Percentiles rank a stretch among this genome's conserved stretches.
Evolutionary conservation across 2,329 filamentous ascomycete species (phyloP).

Genomic region (Aspergillus pseudonomiae): DNA sequence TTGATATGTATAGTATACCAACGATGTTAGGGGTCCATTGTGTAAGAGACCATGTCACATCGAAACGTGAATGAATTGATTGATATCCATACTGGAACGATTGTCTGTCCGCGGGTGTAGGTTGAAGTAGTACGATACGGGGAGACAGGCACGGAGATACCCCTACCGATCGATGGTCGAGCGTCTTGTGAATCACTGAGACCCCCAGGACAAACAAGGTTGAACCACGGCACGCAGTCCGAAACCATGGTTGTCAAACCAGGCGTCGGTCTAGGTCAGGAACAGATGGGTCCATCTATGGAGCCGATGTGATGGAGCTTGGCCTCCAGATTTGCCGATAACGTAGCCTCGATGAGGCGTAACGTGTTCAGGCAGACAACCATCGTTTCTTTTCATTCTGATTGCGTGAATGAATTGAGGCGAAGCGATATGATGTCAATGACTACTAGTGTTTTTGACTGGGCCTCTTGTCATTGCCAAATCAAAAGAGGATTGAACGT

Average conservation of each 20-base stretch:
- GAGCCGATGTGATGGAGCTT: background rate
- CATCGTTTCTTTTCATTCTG: background rate
- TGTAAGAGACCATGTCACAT: slow-evolving; percentile 6
- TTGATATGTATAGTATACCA: slow-evolving; percentile 10
- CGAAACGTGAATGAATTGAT: slow-evolving; percentile 8
- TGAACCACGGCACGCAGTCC: slow-evolving; percentile 13
- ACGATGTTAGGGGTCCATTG: background rate
- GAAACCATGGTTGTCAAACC: slow-evolving; percentile 3
- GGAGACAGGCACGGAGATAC: background rate
- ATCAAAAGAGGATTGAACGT: background rate
- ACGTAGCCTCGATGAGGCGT: background rate
- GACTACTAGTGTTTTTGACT: background rate
- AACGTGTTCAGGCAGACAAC: background rate
- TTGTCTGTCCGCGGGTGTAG: background rate
- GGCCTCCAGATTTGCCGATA: background rate
- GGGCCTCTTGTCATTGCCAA: background rate
- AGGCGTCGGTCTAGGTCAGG: slow-evolving; percentile 8
- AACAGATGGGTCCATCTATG: slow-evolving; percentile 9
- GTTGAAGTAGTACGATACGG: background rate
- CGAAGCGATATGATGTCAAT: slow-evolving; percentile 6
- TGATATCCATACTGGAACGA: slow-evolving; percentile 3
- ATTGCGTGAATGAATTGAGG: background rate
- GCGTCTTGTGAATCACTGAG: background rate
- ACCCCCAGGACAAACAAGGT: background rate
- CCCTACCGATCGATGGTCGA: background rate